A percentile compares a stretch with the other conserved stretches of the same genome.
These are phyloP conservation scores for Pythium biforme DNA, from an alignment of 352 stramenopile species.

Conservation along the genomic window DNA sequence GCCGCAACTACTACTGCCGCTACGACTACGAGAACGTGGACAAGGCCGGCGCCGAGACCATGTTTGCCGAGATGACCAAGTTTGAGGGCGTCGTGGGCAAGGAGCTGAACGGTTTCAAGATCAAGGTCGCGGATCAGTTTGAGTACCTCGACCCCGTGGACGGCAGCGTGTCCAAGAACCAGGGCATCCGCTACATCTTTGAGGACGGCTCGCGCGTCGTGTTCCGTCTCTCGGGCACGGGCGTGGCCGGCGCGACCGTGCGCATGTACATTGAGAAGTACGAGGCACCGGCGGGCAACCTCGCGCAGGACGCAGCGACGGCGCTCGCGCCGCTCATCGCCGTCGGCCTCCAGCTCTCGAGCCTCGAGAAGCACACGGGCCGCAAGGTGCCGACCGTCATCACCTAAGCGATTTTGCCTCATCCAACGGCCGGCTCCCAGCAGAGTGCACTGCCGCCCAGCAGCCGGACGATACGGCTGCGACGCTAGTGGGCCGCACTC, in stretches of 20 bases:
- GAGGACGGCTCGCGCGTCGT: conserved; percentile 94
- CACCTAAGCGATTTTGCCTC: conserved; percentile 80
- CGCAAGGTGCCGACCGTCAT: conserved; percentile 95
- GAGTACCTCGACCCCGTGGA: conserved; percentile 98
- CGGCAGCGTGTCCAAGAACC: conserved; percentile 93
- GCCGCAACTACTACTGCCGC: conserved; percentile 98
- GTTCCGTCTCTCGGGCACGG: conserved; percentile 98
- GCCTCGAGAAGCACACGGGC: conserved; percentile 92
- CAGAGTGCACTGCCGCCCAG: not conserved
- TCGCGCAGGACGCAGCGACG: conserved; percentile 72
- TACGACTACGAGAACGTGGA: conserved; percentile 99
- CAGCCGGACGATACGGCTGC: not conserved
- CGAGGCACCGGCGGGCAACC: conserved; percentile 84
- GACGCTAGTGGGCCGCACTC: not conserved
- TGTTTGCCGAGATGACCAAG: conserved; percentile 76
- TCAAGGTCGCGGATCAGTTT: conserved; percentile 95
- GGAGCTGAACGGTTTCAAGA: conserved; percentile 74
- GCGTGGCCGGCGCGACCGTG: conserved; percentile 95
- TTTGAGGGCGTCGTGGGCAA: conserved; percentile 68
- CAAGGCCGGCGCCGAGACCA: conserved; percentile 71
- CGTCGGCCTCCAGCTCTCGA: conserved; percentile 90
- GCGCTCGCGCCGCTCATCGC: conserved; percentile 91
- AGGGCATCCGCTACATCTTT: conserved; percentile 97
- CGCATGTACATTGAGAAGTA: conserved; percentile 99
- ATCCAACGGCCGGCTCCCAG: not conserved